Base-by-base conservation (phyloP, 1,284 basidiomycete species). In the Rhodotorula sp. region DNA sequence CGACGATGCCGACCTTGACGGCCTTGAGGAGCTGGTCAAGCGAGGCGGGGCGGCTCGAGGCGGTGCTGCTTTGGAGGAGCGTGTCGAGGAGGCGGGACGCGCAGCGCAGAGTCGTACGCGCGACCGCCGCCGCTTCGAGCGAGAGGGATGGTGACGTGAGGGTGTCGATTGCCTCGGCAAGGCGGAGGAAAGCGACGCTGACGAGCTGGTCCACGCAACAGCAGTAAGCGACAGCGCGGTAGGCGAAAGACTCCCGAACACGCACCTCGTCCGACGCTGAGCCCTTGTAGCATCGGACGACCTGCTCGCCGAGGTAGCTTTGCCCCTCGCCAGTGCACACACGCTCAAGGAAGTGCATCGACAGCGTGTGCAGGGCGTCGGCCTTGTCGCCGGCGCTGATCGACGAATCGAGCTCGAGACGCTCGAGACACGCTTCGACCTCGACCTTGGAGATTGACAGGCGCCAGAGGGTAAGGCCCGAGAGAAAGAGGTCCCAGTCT, bases 401-500 rank as follows among this genome's bases (percentile, higher is more conserved):
- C 2, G 69, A 50, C 8, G 41, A 54, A 41, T 77, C 75, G 29
- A 71, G 65, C 15, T 71, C 73, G 50, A 77, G 67, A 9, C 75
- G 73, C 44, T 77, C 75, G 53, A 77, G 73, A 15, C 64, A 73
- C 4, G 75, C 66, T 29, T 73, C 73, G 46, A 77, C 69, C 41
- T 77, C 75, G 61, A 77, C 71, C 56, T 77, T 77, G 10, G 71
- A 73, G 25, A 73, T 48, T 12, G 73, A 41, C 7, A 77, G 66
- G 19, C 73, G 69, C 75, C 75, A 77, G 10, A 75, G 64, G 15
- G 73, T 75, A 10, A 77, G 59, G 27, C 75, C 73, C 13, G 75
- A 77, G 22, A 77, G 71, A 69, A 76, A 76, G 48, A 69, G 27
- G 57, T 76, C 75, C 66, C 69, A 73, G 48, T 76, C 75, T 37